Evolutionary conservation across 108 stramenopile genomes (phyloP).

Genomic region (Skeletonema potamos): DNA sequence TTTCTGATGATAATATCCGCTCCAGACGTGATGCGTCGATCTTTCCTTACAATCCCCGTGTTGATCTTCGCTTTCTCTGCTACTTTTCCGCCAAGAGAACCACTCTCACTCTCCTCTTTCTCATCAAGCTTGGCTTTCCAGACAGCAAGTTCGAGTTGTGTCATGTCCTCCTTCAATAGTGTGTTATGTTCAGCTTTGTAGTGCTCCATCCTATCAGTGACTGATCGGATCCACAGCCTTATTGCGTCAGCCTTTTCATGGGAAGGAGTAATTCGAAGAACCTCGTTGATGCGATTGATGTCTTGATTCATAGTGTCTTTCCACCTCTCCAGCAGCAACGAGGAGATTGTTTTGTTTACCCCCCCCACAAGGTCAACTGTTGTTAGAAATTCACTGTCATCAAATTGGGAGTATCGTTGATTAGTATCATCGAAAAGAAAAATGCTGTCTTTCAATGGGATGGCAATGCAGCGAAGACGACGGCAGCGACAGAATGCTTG

Average conservation of each 20-base stretch:
- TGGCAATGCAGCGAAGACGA: neutral
- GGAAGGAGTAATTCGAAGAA: no score
- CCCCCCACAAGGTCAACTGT: neutral
- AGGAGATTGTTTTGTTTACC: neutral
- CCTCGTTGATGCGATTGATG: neutral
- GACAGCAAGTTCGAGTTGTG: neutral
- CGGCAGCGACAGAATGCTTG: neutral
- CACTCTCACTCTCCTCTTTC: neutral
- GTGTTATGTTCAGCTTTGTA: no score
- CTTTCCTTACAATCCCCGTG: neutral
- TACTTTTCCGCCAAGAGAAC: no score
- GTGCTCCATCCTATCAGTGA: no score
- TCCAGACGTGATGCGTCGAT: conserved; percentile 50
- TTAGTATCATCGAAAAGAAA: no score
- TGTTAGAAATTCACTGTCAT: neutral
- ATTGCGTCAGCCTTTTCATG: no score
- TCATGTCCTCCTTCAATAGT: no score
- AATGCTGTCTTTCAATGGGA: neutral
- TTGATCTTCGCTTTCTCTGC: neutral
- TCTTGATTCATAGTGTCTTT: neutral
- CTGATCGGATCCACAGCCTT: no score
- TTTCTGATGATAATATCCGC: conserved; percentile 57
- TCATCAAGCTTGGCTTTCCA: neutral
- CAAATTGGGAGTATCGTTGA: neutral
- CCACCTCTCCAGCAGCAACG: neutral